Conservation (phyloP, 2,329 filamentous ascomycete genomes). For the Apiospora pterosperma region DNA sequence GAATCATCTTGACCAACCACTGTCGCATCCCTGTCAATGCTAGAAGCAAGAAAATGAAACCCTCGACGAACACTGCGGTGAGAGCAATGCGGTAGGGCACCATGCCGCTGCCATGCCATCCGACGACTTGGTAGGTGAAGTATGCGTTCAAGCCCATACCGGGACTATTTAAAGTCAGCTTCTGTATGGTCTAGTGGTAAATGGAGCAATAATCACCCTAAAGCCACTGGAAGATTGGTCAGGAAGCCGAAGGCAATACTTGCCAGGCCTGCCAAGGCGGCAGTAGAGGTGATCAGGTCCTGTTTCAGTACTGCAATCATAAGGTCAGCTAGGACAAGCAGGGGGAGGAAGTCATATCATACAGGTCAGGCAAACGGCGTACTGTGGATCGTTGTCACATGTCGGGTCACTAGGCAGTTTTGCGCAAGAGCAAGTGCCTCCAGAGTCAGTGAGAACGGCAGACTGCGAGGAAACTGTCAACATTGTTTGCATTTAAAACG, state of each 20-base stretch:
- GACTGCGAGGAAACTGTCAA: conserved; percentile 42
- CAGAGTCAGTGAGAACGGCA: conserved; percentile 69
- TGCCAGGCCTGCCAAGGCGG: conserved; percentile 72
- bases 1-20: conserved; percentile 66
- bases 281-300: conserved; percentile 79
- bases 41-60: conserved; percentile 61
- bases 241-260: conserved; percentile 76
- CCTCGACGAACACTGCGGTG: conserved; percentile 62
- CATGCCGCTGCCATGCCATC: conserved; percentile 52
- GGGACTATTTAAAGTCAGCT: conserved; percentile 38
- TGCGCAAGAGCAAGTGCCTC: conserved; percentile 70
- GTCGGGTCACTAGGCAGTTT: conserved; percentile 33
- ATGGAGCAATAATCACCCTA: conserved; percentile 56
- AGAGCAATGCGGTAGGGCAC: conserved; percentile 59
- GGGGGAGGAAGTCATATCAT: conserved; percentile 7
- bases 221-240: conserved; percentile 75
- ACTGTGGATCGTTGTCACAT: conserved; percentile 46
- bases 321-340: neutral
- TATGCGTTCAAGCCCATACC: conserved; percentile 68
- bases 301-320: conserved; percentile 55
- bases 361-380: conserved; percentile 46
- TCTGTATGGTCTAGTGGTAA: neutral
- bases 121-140: conserved; percentile 65
- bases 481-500: conserved; percentile 4
- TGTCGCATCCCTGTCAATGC: conserved; percentile 68